Evolutionary conservation across 2,329 filamentous ascomycete species (phyloP).

Genomic region (Aspergillaceae sp.): DNA sequence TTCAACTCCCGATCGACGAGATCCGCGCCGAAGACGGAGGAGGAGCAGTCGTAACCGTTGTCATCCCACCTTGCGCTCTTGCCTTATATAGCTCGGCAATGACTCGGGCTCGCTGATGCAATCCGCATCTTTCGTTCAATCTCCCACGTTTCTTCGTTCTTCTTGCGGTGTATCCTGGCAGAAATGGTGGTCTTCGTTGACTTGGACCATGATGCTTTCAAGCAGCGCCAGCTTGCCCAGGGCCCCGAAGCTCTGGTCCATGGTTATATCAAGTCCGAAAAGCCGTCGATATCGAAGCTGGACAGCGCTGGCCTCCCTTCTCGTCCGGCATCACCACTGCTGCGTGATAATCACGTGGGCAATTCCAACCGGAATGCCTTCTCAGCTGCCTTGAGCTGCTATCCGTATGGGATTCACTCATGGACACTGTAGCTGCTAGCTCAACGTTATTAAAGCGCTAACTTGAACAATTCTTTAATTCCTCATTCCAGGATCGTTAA

Average conservation of each 20-base stretch:
- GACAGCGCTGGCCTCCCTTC: not conserved
- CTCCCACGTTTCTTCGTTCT: too few species aligned
- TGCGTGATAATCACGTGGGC: slow-evolving; percentile 1
- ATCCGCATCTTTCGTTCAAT: too few species aligned
- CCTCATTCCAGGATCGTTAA: slow-evolving; percentile 57
- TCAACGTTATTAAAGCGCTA: not conserved
- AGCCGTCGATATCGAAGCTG: slow-evolving; percentile 14
- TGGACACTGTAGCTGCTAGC: too few species aligned
- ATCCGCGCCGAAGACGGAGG: too few species aligned
- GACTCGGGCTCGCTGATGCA: too few species aligned
- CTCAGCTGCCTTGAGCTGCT: slow-evolving; percentile 39
- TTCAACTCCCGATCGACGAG: too few species aligned
- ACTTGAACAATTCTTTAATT: not conserved
- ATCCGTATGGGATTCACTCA: slow-evolving; percentile 33
- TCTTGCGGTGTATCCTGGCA: not conserved
- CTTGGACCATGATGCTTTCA: slow-evolving; percentile 32
- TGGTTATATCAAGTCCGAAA: slow-evolving; percentile 13
- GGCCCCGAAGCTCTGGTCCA: slow-evolving; percentile 9
- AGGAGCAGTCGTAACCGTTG: too few species aligned
- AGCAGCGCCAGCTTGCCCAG: slow-evolving; percentile 14
- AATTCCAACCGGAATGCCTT: slow-evolving; percentile 26
- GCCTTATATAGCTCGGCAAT: too few species aligned
- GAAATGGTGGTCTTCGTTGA: slow-evolving; percentile 44
- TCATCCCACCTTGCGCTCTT: too few species aligned
- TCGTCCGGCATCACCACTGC: slow-evolving; percentile 6